Evolutionary conservation across 345 rosid species (phyloP).

Genomic region (Aethionema arabicum): DNA sequence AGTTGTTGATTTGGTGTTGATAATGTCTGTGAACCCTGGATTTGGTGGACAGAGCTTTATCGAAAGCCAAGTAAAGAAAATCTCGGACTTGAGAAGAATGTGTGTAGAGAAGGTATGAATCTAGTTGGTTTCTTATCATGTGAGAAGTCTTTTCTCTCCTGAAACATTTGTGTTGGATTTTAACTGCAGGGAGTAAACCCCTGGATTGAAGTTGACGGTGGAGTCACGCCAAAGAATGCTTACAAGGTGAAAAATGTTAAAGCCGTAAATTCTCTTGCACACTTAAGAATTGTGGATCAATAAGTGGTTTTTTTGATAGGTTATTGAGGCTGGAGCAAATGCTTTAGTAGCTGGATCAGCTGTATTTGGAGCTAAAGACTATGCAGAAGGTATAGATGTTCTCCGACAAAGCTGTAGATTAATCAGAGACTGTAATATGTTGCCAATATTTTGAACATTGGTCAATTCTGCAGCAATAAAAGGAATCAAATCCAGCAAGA

Average conservation of each 20-base stretch:
- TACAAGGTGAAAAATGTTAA: slow-evolving; percentile 50
- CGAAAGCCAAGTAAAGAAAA: slow-evolving; percentile 94
- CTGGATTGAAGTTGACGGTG: slow-evolving; percentile 97
- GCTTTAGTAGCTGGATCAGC: slow-evolving; percentile 95
- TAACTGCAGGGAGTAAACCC: slow-evolving; percentile 77
- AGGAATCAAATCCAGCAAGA: slow-evolving; percentile 86
- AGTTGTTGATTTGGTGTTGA: slow-evolving; percentile 87
- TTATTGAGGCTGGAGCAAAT: slow-evolving; percentile 92
- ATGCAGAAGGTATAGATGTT: slow-evolving; percentile 72
- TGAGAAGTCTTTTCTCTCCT: neutral
- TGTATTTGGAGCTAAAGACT: slow-evolving; percentile 91
- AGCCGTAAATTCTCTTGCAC: slow-evolving; percentile 19
- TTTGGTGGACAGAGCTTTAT: slow-evolving; percentile 97
- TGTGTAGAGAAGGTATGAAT: slow-evolving; percentile 71
- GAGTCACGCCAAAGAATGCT: slow-evolving; percentile 87
- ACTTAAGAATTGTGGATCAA: neutral
- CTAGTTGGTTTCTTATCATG: neutral
- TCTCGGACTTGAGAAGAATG: slow-evolving; percentile 75
- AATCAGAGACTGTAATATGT: neutral
- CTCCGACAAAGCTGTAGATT: neutral
- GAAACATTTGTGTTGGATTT: slow-evolving; percentile 14
- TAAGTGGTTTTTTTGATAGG: slow-evolving; percentile 42
- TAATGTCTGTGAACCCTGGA: slow-evolving; percentile 98
- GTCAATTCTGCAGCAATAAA: slow-evolving; percentile 60
- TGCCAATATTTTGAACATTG: neutral